These are phyloP conservation scores for Chlorociboria aeruginascens DNA, from an alignment of 495 filamentous ascomycete genomes.

Conservation along the genomic window DNA sequence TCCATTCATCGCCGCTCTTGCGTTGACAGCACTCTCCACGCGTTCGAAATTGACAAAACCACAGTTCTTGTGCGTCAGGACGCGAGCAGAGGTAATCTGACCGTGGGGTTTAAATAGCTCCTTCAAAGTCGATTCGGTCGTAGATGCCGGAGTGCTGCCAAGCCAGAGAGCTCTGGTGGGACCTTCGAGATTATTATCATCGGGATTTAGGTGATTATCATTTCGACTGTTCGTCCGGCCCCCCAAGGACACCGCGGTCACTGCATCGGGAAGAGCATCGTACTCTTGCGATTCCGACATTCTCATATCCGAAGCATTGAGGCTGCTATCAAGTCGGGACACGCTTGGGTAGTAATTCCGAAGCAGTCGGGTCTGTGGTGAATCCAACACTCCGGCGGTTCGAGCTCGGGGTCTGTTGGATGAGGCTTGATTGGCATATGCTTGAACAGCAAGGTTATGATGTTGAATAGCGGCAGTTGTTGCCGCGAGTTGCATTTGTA, in stretches of 20 bases:
- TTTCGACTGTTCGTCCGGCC: slow-evolving; percentile 41
- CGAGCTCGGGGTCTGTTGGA: slow-evolving; percentile 70
- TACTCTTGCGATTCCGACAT: slow-evolving; percentile 63
- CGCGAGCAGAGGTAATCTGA: slow-evolving; percentile 80
- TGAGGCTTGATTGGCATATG: slow-evolving; percentile 73
- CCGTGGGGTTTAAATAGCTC: slow-evolving; percentile 89
- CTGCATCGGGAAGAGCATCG: slow-evolving; percentile 58
- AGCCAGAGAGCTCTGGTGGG: slow-evolving; percentile 94
- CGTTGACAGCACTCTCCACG: slow-evolving; percentile 77
- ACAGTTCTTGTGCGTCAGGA: slow-evolving; percentile 97
- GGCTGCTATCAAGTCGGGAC: slow-evolving; percentile 73
- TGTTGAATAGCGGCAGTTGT: slow-evolving; percentile 86
- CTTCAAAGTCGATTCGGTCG: slow-evolving; percentile 82
- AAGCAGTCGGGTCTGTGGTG: slow-evolving; percentile 60
- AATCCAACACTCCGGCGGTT: slow-evolving; percentile 82
- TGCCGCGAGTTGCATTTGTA: slow-evolving; percentile 51
- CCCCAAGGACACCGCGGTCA: slow-evolving; percentile 67
- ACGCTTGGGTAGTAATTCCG: slow-evolving; percentile 70
- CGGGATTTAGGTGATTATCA: slow-evolving; percentile 42
- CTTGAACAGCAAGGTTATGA: slow-evolving; percentile 89
- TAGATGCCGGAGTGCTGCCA: slow-evolving; percentile 94
- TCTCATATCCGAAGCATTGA: slow-evolving; percentile 67
- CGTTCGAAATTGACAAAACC: slow-evolving; percentile 96
- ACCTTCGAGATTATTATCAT: slow-evolving; percentile 69
- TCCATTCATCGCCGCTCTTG: slow-evolving; percentile 76